Evolutionary conservation across 306 rosid genomes (phyloP).

Genomic region (Casuarina cunninghamiana): DNA sequence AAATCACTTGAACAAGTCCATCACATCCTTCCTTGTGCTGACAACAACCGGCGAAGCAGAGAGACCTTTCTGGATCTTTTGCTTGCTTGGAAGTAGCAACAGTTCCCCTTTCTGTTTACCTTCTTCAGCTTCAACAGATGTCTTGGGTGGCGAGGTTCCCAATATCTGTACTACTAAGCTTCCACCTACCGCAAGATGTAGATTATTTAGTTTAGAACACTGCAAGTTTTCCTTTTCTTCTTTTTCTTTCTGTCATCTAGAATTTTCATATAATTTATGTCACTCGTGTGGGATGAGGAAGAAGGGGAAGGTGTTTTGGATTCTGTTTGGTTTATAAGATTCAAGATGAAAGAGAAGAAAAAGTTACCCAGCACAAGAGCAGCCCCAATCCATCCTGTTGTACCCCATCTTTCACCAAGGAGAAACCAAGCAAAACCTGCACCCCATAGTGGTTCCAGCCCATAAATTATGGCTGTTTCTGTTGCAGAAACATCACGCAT

Average conservation of each 20-base stretch:
- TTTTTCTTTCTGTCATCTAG: neutral
- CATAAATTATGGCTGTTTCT: constrained; percentile 71
- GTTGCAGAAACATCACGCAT: constrained; percentile 78
- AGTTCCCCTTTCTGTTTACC: constrained; percentile 30
- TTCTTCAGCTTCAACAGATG: constrained; percentile 32
- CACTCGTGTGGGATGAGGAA: too few relatives aligned
- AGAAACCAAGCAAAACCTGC: constrained; percentile 78
- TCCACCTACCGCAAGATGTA: constrained; percentile 50
- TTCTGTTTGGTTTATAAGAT: too few relatives aligned
- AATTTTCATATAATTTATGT: neutral
- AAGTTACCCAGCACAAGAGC: constrained; percentile 60
- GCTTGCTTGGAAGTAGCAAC: constrained; percentile 26
- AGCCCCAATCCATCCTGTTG: constrained; percentile 75
- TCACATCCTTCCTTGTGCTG: constrained; percentile 35
- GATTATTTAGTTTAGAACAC: neutral
- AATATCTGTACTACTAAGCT: constrained; percentile 64
- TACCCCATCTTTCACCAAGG: constrained; percentile 84
- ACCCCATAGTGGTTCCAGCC: constrained; percentile 85
- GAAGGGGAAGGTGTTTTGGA: too few relatives aligned
- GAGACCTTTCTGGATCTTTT: constrained; percentile 15
- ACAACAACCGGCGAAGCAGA: constrained; percentile 46
- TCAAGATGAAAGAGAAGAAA: neutral
- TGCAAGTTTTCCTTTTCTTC: neutral
- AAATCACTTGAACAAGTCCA: constrained; percentile 35
- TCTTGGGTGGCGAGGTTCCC: constrained; percentile 36